Base-by-base conservation (phyloP, 768 basidiomycete genomes). In the Tylopilus plumbeoviolaceoides region DNA sequence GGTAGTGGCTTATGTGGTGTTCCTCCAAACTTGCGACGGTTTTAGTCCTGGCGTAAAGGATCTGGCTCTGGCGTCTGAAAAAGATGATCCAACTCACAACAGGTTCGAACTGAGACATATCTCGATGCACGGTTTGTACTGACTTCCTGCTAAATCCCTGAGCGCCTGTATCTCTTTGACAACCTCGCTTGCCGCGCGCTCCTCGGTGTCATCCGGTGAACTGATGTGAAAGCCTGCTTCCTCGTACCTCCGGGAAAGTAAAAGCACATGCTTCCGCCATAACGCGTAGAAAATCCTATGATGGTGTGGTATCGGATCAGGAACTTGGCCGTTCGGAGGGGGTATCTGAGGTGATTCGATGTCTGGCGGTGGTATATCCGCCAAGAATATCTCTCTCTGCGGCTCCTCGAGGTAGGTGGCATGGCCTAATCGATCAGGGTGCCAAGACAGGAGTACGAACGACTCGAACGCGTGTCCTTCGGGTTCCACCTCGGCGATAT, bases 81-180 rank as follows among this genome's bases (percentile, higher is more conserved):
- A 18, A 15, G 9, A 6, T 7, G 36, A n/a, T 14, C n/a, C 2
- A 11, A 71, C 84, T 48, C 63, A 87, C 82, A 90, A 57, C 11
- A 92, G 62, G 68, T 92, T 92, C 1, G 90, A 91, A 17, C 78
- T 84, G 27, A 93, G 75, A 64, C 91, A 93, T 40, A 93, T 84
- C 68, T 93, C 91, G 38, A 92, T 78, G 63, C 82, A 82, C 20
- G 74, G 78, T 40, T 79, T 79, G 35, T 80, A 76, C 23, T 61
- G 57, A 14, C 54, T 55, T 3, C 47, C 55, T 5, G 53, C 44
- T n/a, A 62, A 46, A 3, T 46, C 27, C 36, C 56, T 53, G 3
- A 65, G 54, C 14, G 47, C 41, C 27, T 63, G 54, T 42, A 67
- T 59, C 44, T 66, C 68, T 9, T 35, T 58, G 28, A 30, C 43